Evolutionary conservation across 2,329 filamentous ascomycete genomes (phyloP).

Genomic region (Clonostachys rhizophaga): DNA sequence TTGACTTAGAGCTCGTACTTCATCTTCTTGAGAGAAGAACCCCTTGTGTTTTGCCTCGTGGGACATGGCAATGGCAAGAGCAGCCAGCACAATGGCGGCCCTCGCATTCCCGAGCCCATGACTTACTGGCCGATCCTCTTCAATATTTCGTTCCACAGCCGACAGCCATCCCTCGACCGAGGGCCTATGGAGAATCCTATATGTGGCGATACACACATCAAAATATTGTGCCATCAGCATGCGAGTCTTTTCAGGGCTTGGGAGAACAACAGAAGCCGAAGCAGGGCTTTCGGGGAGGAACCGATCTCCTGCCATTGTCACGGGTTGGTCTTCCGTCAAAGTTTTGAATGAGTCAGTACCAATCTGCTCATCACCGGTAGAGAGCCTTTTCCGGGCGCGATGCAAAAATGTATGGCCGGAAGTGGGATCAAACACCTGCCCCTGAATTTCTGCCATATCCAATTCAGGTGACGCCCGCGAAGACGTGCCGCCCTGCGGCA

Average conservation of each 20-base stretch:
- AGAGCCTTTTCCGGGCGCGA: constrained; percentile 43
- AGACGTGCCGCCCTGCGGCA: neutral
- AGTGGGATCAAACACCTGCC: constrained; percentile 46
- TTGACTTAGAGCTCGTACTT: constrained; percentile 16
- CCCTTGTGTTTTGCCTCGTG: constrained; percentile 33
- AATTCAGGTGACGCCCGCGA: constrained; percentile 34
- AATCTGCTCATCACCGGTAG: constrained; percentile 21
- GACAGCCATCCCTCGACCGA: constrained; percentile 40
- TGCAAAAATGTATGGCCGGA: constrained; percentile 49
- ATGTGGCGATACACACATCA: constrained; percentile 49
- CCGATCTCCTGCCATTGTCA: constrained; percentile 45
- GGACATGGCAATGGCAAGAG: constrained; percentile 43
- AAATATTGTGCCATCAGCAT: constrained; percentile 43
- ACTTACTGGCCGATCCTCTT: constrained; percentile 18
- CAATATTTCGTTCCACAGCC: constrained; percentile 30
- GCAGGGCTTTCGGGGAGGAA: constrained; percentile 30
- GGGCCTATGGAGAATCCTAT: constrained; percentile 46
- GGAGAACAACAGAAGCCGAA: constrained; percentile 21
- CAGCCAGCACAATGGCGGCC: constrained; percentile 39
- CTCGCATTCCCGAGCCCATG: constrained; percentile 34
- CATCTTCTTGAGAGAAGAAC: constrained; percentile 11
- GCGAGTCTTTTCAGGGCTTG: constrained; percentile 29
- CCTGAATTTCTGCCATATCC: constrained; percentile 42
- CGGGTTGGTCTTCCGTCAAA: constrained; percentile 30
- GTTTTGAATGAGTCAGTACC: constrained; percentile 3